phyloP scores from a whole-genome alignment of 2,329 filamentous ascomycete genomes.

The Phaeosphaeriaceae sp. region DNA sequence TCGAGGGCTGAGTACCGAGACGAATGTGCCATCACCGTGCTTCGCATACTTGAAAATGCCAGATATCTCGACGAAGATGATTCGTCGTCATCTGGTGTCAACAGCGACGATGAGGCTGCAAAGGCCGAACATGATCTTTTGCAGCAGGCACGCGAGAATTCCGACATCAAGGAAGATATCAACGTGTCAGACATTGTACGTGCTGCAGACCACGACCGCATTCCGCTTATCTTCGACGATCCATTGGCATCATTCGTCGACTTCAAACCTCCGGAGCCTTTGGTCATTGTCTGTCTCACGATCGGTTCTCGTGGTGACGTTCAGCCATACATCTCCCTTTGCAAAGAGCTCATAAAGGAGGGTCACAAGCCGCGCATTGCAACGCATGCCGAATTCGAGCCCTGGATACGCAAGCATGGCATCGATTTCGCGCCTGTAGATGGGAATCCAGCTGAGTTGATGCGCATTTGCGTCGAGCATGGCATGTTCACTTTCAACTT shows the following conservation, averaged over 20 bases:
- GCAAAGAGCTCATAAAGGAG: constrained; percentile 86
- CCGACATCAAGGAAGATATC: constrained; percentile 22
- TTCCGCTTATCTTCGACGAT: constrained; percentile 88
- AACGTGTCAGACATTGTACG: constrained; percentile 39
- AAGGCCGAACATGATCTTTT: constrained; percentile 82
- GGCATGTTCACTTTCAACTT: constrained; percentile 97
- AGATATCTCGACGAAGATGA: constrained; percentile 75
- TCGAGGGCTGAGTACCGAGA: constrained; percentile 78
- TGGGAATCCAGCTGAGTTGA: constrained; percentile 91
- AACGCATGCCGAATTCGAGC: constrained; percentile 87
- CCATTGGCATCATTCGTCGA: constrained; percentile 85
- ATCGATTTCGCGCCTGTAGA: constrained; percentile 90
- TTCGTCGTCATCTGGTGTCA: constrained; percentile 70
- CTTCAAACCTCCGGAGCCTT: constrained; percentile 81
- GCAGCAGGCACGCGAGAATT: constrained; percentile 70
- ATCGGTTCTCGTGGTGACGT: constrained; percentile 97
- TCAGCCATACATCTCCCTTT: constrained; percentile 95
- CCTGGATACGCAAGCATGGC: constrained; percentile 89
- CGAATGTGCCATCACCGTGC: constrained; percentile 83
- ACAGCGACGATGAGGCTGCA: constrained; percentile 74
- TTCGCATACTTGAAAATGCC: constrained; percentile 76
- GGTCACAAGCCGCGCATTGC: constrained; percentile 88
- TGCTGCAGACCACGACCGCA: constrained; percentile 59
- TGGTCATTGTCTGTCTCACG: constrained; percentile 90
- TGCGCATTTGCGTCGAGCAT: constrained; percentile 95